Base-by-base conservation (phyloP, 23 red algal genomes). In the Agarophyton chilense region DNA sequence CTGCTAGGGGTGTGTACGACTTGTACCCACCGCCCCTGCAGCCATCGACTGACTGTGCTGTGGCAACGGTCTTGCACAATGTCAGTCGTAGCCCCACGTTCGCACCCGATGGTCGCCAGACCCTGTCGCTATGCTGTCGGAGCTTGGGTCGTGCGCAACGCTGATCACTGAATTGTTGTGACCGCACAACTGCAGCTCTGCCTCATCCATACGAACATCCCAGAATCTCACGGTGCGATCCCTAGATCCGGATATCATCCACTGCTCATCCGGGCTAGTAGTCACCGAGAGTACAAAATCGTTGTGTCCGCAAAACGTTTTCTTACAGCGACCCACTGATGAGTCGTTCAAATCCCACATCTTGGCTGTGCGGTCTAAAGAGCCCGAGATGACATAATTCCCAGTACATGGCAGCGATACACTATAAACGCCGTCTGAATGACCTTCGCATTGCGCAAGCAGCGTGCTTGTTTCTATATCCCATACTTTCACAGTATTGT, bases 151-250 rank as follows among this genome's bases (percentile, higher is more conserved):
- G 55, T 58, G 55, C 1, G 55, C 55, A 21, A 58, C 55, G 55
- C 55, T 58, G 55, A 58, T 58, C 55, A 58, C 55, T 25, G 55
- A 58, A 28, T 58, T 58, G 55, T 11, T 58, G 55, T 58, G 55
- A 2, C 55, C 55, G n/a, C 22, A 4, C 55, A 58, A 4, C 22
- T 17, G 55, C 19, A 58, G 22, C 12, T 21, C 55, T 25, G 29
- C 55, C 6, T 58, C 55, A 28, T 58, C 55, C 55, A 10, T 58
- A 4, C 55, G 55, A 8, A 25, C 55, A 28, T 58, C 55, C 55
- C 55, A 58, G 17, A 58, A 58, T 17, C 55, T 28, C 55, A 28
- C 55, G 55, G 22, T 58, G 55, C 55, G 55, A 28, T 58, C 55
- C 22, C 29, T 58, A 4, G 55, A 58, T 6, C 55, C 55, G 22